phyloP scores from a whole-genome alignment of 306 rosid species.

The Coriaria nepalensis region DNA sequence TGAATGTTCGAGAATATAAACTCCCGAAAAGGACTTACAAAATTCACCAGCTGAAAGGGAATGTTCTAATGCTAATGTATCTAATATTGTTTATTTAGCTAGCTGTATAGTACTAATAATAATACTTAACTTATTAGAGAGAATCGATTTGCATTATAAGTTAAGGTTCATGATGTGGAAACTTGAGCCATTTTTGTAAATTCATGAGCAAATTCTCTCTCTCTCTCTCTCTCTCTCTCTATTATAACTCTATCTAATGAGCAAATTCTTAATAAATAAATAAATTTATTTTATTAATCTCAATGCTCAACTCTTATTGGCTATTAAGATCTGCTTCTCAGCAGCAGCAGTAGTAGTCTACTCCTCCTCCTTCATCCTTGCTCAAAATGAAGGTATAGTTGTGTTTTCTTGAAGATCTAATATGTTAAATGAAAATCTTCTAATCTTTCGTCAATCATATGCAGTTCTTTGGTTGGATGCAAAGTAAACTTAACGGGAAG shows the following conservation, averaged over 20 bases:
- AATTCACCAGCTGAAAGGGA: constrained; percentile 14
- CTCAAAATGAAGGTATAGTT: constrained; percentile 58
- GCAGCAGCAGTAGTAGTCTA: constrained; percentile 13
- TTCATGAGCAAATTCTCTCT: no score
- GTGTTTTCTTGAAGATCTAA: neutral
- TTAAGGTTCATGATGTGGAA: no score
- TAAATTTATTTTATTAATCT: constrained; percentile 28
- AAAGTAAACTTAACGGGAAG: constrained; percentile 60
- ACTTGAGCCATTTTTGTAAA: no score
- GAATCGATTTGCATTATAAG: no score
- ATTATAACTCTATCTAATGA: no score
- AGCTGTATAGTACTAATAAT: no score
- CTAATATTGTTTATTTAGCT: no score
- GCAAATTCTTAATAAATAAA: constrained; percentile 12
- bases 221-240: neutral
- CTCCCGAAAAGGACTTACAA: constrained; percentile 27
- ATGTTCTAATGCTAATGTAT: no score
- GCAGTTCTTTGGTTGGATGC: constrained; percentile 76
- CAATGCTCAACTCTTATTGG: constrained; percentile 31
- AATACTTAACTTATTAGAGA: no score
- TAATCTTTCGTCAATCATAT: constrained; percentile 8
- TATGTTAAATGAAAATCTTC: neutral
- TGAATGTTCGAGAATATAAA: constrained; percentile 24
- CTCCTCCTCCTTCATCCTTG: constrained; percentile 7
- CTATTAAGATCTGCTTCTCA: constrained; percentile 43